Conservation (phyloP, 805 yeast genomes). For the Candida broadrunensis region DNA sequence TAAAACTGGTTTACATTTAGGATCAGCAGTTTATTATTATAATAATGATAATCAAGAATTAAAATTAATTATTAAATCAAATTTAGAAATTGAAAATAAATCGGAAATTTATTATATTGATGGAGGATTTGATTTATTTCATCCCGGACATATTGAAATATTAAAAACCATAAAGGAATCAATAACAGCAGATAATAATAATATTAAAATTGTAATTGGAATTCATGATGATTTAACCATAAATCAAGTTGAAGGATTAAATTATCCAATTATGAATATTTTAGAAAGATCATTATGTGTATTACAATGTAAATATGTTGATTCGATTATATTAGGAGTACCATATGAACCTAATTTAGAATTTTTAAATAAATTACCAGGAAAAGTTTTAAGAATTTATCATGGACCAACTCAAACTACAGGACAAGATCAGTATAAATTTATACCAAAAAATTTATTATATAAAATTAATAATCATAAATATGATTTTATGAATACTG, state of each 20-base stretch:
- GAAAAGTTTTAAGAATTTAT: constrained; percentile 38
- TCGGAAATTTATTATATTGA: constrained; percentile 53
- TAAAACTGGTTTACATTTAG: constrained; percentile 53
- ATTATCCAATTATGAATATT: constrained; percentile 82
- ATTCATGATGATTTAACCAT: constrained; percentile 58
- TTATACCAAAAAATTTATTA: constrained; percentile 33
- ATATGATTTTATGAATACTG: constrained; percentile 63
- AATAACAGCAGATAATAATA: constrained; percentile 24
- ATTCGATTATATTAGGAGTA: constrained; percentile 71
- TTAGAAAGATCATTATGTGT: constrained; percentile 86
- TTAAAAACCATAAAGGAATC: constrained; percentile 46
- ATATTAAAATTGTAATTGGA: constrained; percentile 62
- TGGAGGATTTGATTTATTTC: constrained; percentile 90
- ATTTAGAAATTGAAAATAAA: constrained; percentile 12
- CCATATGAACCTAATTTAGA: constrained; percentile 48
- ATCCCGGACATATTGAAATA: constrained; percentile 87
- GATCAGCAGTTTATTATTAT: constrained; percentile 55
- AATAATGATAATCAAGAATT: constrained; percentile 23
- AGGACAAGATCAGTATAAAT: constrained; percentile 20
- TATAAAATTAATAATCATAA: constrained; percentile 50
- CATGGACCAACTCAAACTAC: constrained; percentile 54
- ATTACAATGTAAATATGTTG: constrained; percentile 81
- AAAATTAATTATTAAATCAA: constrained; percentile 33
- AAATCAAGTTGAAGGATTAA: constrained; percentile 55
- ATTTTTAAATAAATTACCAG: constrained; percentile 41